phyloP scores from a whole-genome alignment of 2,329 filamentous ascomycete genomes.

The Pseudogymnoascus sp. region DNA sequence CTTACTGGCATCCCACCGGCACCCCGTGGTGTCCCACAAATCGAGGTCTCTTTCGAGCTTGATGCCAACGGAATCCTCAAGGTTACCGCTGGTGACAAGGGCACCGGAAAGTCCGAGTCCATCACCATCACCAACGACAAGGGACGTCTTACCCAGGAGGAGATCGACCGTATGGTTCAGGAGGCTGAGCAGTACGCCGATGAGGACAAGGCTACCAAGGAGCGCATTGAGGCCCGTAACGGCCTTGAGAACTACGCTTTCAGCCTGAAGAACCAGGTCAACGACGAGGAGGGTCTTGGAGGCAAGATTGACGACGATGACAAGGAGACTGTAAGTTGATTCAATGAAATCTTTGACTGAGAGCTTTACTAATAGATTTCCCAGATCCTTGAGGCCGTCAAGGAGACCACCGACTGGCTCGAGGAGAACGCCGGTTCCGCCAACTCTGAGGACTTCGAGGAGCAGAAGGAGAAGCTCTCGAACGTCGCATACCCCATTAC shows the following conservation, averaged over 20 bases:
- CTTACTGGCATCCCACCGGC: conserved; percentile 91
- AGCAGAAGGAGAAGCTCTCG: conserved; percentile 99
- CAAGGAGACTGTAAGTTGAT: conserved; percentile 74
- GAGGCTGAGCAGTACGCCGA: conserved; percentile 98
- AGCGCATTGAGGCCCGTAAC: conserved; percentile 95
- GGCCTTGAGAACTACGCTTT: conserved; percentile 98
- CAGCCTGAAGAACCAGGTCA: conserved; percentile 98
- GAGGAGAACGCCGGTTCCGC: conserved; percentile 87
- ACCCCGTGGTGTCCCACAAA: conserved; percentile 92
- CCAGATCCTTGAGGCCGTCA: conserved; percentile 83
- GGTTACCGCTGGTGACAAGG: conserved; percentile 94
- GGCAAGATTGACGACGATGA: conserved; percentile 98
- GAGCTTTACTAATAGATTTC: conserved; percentile 28
- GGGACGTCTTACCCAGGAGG: conserved; percentile 89
- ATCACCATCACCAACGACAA: conserved; percentile 99
- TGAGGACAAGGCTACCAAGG: conserved; percentile 96
- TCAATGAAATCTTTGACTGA: neutral
- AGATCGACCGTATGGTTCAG: conserved; percentile 98
- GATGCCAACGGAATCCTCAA: conserved; percentile 98
- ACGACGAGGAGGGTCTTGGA: conserved; percentile 91
- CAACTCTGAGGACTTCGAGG: conserved; percentile 88
- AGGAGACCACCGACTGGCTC: conserved; percentile 95
- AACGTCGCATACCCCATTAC: conserved; percentile 97
- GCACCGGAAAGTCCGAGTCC: conserved; percentile 91
- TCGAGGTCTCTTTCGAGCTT: conserved; percentile 95